phyloP scores from a whole-genome alignment of 2,329 filamentous ascomycete species.

The Fusarium lyarnte region DNA sequence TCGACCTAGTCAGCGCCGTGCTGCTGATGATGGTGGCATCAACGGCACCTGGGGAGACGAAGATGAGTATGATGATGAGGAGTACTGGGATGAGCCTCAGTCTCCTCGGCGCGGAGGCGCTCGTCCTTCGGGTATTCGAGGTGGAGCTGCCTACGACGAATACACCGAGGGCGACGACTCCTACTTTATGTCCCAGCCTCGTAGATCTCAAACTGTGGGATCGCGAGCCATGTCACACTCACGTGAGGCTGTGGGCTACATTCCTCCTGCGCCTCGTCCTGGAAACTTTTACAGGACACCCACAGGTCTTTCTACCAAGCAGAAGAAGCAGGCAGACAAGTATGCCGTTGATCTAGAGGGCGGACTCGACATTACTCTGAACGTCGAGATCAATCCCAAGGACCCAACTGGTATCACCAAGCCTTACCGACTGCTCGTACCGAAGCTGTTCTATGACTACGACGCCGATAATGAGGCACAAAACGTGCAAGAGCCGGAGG shows the following conservation, averaged over 20 bases:
- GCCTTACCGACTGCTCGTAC: conserved; percentile 87
- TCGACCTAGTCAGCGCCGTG: conserved; percentile 52
- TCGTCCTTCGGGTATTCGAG: conserved; percentile 49
- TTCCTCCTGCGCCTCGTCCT: conserved; percentile 44
- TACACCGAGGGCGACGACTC: conserved; percentile 66
- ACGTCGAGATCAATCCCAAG: conserved; percentile 85
- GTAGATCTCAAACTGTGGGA: conserved; percentile 45
- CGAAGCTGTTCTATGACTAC: conserved; percentile 73
- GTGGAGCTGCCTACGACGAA: conserved; percentile 58
- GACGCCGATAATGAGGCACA: conserved; percentile 54
- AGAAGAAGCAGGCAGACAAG: conserved; percentile 63
- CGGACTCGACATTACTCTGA: conserved; percentile 86
- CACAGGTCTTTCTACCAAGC: conserved; percentile 72
- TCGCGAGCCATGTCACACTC: conserved; percentile 44
- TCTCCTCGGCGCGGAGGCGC: conserved; percentile 33
- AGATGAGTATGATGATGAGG: conserved; percentile 46
- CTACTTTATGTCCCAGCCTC: conserved; percentile 60
- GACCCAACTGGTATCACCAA: conserved; percentile 90
- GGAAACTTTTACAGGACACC: conserved; percentile 72
- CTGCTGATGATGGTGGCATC: conserved; percentile 62
- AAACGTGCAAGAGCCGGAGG: conserved; percentile 45
- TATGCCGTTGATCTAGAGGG: conserved; percentile 79
- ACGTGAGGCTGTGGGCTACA: conserved; percentile 38
- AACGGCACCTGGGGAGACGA: conserved; percentile 64
- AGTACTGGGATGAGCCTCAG: conserved; percentile 38